Evolutionary conservation across 75 land plant species (phyloP), one percentile per base, ranked within the genome.

Genomic region (Cunninghamia lanceolata): DNA sequence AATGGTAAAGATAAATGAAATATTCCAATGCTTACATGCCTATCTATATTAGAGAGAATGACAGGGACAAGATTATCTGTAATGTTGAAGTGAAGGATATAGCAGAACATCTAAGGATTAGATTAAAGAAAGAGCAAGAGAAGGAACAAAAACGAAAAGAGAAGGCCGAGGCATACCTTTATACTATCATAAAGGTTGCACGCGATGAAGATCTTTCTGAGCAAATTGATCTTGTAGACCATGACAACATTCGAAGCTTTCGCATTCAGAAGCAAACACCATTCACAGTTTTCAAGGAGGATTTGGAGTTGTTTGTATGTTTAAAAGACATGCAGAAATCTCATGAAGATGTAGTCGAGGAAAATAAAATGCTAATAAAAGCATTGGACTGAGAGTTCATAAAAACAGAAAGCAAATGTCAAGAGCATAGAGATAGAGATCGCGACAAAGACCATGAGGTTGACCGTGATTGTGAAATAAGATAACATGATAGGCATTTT

Each of bases 1-100:
- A n/a, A n/a, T n/a, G n/a, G n/a, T n/a, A n/a, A n/a, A n/a, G n/a
- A n/a, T n/a, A n/a, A n/a, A 98, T 96, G 75, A 98, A 98, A 86
- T 96, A 96, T 77, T 98, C 99, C 59, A 98, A 98, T 91, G 99
- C 99, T 17, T 98, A 98, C 89, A 98, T 98, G 99, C 96, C 96
- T 88, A 96, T 98, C 15, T 98, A 98, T 84, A 94, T 98, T 86
- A 94, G 99, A 82, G 99, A 96, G 86, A 91, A 91, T 89, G 99
- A 98, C 90, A 98, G 95, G 88, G 99, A 98, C 52, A 98, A 98
- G 79, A 94, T 98, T 50, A 92, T 96, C 52, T 98, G 99, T 88
- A 92, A 98, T 91, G 98, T 96, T 75, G 98, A 98, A 90, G 99
- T 94, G 90, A 94, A 91, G 87, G 99, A 98, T 86, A 98, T 98